Conservation (phyloP, 2,329 filamentous ascomycete species). For the Arthrinium puccinioides region DNA sequence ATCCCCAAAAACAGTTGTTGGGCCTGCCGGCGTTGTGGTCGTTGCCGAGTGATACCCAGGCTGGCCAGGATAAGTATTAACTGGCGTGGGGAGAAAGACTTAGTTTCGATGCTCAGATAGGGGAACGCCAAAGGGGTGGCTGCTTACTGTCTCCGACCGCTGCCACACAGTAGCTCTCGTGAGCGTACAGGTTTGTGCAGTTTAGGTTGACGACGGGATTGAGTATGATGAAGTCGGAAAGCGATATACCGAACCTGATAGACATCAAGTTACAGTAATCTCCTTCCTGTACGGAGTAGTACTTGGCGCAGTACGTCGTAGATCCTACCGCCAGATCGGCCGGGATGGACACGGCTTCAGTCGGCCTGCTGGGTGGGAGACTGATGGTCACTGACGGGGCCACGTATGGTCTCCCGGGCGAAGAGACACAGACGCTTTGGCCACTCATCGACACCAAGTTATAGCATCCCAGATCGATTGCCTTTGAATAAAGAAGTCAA, state of each 20-base stretch:
- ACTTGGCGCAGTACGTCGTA: conserved; percentile 18
- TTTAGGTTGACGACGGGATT: conserved; percentile 23
- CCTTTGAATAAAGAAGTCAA: neutral
- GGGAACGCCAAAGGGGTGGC: neutral
- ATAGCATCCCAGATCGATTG: conserved; percentile 11
- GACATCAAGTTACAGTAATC: conserved; percentile 27
- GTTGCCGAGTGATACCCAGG: conserved; percentile 5
- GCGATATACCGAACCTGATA: conserved; percentile 20
- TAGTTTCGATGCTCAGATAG: no score
- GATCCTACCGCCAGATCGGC: conserved; percentile 16
- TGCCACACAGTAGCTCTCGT: conserved; percentile 24
- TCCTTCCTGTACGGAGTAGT: conserved; percentile 19
- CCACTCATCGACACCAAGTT: conserved; percentile 13
- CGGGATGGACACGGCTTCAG: conserved; percentile 12
- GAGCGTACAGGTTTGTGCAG: conserved; percentile 25
- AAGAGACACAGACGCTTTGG: conserved; percentile 12
- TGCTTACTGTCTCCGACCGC: conserved; percentile 18
- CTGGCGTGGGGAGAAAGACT: neutral
- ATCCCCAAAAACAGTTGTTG: neutral
- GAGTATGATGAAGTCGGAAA: conserved; percentile 25
- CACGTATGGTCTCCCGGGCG: conserved; percentile 5
- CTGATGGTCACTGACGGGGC: neutral
- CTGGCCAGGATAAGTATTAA: conserved; percentile 7
- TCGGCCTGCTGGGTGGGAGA: conserved; percentile 1
- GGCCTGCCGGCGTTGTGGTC: conserved; percentile 1